A percentile compares a stretch with the other conserved stretches of the same genome.
phyloP scores from a whole-genome alignment of 257 asterid species.

The Fraxinus excelsior region DNA sequence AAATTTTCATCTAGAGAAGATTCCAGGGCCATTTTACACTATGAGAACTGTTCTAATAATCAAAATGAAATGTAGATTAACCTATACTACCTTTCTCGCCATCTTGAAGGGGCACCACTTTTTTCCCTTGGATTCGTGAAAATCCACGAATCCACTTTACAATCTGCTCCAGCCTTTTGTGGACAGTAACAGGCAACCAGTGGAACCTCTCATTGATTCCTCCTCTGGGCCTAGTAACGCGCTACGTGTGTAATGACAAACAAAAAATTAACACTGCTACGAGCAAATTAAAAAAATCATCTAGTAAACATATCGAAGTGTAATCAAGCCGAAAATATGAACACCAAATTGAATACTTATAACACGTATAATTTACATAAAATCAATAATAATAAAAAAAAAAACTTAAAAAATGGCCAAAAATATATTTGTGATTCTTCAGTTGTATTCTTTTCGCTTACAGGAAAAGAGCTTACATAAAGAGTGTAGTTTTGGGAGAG shows the following conservation, averaged over 20 bases:
- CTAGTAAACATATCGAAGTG: constrained; percentile 2
- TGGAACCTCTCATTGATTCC: constrained; percentile 62
- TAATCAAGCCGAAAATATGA: neutral
- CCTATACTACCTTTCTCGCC: constrained; percentile 32
- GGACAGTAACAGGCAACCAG: constrained; percentile 69
- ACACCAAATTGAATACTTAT: neutral
- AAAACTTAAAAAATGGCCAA: neutral
- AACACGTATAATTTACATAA: neutral
- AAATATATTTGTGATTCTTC: neutral
- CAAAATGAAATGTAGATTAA: neutral
- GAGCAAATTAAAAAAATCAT: constrained; percentile 14
- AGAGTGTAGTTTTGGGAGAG: constrained; percentile 51
- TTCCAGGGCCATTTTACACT: constrained; percentile 11
- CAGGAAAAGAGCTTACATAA: constrained; percentile 42
- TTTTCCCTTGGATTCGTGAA: constrained; percentile 24
- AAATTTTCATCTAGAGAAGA: constrained; percentile 13
- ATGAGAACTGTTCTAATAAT: constrained; percentile 6
- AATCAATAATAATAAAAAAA: no score
- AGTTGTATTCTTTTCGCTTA: neutral
- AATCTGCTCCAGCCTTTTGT: constrained; percentile 39
- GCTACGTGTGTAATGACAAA: constrained; percentile 39
- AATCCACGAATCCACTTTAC: constrained; percentile 35
- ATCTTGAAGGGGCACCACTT: constrained; percentile 39
- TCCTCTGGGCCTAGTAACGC: constrained; percentile 73
- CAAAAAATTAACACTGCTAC: constrained; percentile 1